phyloP scores from a whole-genome alignment of 768 basidiomycete genomes.

The Suillus occidentalis region DNA sequence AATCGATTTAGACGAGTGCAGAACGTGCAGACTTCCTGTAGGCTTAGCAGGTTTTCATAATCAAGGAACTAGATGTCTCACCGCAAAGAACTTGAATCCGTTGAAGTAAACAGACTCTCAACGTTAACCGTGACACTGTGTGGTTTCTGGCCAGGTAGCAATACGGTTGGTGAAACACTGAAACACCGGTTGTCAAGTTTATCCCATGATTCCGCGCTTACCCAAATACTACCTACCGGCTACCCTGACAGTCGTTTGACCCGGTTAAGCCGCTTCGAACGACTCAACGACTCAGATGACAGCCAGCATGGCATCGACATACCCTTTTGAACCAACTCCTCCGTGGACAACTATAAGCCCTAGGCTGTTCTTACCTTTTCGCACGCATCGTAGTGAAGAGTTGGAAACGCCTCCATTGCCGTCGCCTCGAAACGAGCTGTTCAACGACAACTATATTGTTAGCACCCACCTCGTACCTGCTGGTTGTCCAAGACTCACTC shows the following conservation, averaged over 20 bases:
- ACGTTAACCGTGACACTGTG: background rate
- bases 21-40: background rate
- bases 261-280: background rate
- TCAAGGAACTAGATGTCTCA: background rate
- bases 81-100: background rate
- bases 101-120: background rate
- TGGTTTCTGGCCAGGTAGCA: background rate
- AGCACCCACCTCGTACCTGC: slow-evolving; percentile 33
- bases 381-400: slow-evolving; percentile 7
- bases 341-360: slow-evolving; percentile 25
- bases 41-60: background rate
- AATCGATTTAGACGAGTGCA: background rate
- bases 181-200: background rate
- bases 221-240: background rate
- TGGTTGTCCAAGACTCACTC: slow-evolving; percentile 25
- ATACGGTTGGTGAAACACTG: too few relatives aligned
- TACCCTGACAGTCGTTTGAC: background rate
- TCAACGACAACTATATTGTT: slow-evolving; percentile 22
- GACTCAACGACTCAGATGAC: background rate
- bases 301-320: slow-evolving; percentile 8
- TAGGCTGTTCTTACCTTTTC: slow-evolving; percentile 20
- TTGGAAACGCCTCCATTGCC: slow-evolving; percentile 20
- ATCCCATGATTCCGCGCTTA: background rate
- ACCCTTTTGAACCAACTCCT: slow-evolving; percentile 21
- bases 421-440: slow-evolving; percentile 18